These are phyloP conservation scores for Termitomyces sp. DNA, from an alignment of 768 basidiomycete species.

Conservation along the genomic window DNA sequence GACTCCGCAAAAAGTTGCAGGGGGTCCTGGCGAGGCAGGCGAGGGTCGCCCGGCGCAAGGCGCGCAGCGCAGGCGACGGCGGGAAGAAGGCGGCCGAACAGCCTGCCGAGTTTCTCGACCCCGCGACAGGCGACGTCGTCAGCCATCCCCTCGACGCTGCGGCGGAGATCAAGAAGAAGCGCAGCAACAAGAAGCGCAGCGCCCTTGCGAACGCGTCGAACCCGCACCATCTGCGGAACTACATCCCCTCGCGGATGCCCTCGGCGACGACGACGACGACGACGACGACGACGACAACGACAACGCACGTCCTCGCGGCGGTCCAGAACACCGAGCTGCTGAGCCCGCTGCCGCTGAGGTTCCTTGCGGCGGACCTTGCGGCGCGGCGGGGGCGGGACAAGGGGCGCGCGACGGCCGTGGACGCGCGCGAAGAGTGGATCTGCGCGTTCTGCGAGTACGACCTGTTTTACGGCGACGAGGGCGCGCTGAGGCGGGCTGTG, in stretches of 20 bases:
- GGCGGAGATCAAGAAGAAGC: constrained; percentile 7
- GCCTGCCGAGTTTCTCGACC: constrained; percentile 32
- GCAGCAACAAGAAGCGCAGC: constrained; percentile 93
- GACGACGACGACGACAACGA: no score
- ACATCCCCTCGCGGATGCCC: constrained; percentile 80
- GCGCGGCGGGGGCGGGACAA: constrained; percentile 22
- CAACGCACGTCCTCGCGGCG: constrained; percentile 1
- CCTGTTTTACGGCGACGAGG: constrained; percentile 79
- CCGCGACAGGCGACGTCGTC: constrained; percentile 1
- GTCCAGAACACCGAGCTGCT: constrained; percentile 25
- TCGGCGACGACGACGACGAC: constrained; percentile 21
- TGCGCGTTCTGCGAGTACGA: constrained; percentile 93
- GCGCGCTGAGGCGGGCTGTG: constrained; percentile 53
- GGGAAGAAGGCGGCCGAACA: constrained; percentile 22
- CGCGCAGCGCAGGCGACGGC: constrained; percentile 12
- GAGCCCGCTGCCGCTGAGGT: constrained; percentile 57
- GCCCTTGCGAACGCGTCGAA: constrained; percentile 91
- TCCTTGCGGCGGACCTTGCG: constrained; percentile 65
- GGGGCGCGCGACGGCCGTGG: constrained; percentile 30
- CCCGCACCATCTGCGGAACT: constrained; percentile 93
- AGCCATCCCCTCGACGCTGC: not conserved
- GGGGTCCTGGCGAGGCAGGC: constrained; percentile 69
- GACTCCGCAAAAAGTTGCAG: constrained; percentile 65
- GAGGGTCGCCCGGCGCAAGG: constrained; percentile 12
- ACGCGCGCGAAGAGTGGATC: constrained; percentile 84